Evolutionary conservation across 2,329 filamentous ascomycete species (phyloP), one percentile per base, ranked within the genome.

Genomic region (Eurotiales sp.): DNA sequence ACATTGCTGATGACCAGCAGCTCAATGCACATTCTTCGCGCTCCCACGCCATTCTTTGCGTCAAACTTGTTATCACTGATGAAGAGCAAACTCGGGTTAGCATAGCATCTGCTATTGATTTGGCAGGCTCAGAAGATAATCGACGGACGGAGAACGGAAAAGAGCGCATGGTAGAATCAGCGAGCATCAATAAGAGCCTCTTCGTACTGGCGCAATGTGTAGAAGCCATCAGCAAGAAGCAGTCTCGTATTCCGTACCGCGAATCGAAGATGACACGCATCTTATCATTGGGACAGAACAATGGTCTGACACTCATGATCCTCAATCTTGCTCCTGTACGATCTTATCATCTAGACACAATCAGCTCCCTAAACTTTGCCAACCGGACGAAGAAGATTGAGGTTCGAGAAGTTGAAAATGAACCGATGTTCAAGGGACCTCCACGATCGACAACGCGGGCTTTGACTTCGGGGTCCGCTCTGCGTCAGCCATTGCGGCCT

Each of bases 211-310:
- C 90, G 39, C 90, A 96, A 67, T 97, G 92, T 62, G 92, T 97
- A 48, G 92, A 97, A 66, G 92, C 92, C 51, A 97, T 97, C 65
- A 88, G 87, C 63, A 83, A 82, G 65, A 85, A 85, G 62, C 81
- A 84, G 54, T 68, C 71, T 60, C 83, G 92, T 29, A 92, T 97
- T 62, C 92, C 93, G 0, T 97, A 95, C 68, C 81, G 92, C 51
- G 92, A 96, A 67, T 93, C 88, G 49, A 96, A 97, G 76, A 96
- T 97, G 92, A 97, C 93, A 1, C 82, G 92, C 42, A 96, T 97
- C 50, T 72, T 97, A 22, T 92, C 88, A 0, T 73, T 97, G 8
- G 92, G 92, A 2, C 92, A 96, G 72, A 96, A 97, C 72, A 90
- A 95, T 58, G 92, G 93, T 46, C 83, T 96, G 59, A 96, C 91